Base-by-base conservation (phyloP, 1,284 basidiomycete species). In the Retiboletus flavoniger region DNA sequence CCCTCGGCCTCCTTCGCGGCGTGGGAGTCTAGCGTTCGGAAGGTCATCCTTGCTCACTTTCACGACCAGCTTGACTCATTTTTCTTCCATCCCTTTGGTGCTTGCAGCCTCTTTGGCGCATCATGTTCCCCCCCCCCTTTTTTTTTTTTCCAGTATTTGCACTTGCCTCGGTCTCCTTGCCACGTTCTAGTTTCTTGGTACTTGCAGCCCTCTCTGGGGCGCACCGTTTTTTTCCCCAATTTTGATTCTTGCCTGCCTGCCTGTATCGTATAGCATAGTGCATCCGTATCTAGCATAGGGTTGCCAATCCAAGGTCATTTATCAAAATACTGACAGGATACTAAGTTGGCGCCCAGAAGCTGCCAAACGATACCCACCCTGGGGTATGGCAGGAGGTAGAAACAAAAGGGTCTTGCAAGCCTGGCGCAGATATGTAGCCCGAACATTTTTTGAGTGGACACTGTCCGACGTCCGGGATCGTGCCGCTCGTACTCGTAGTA, bases 191-290 rank as follows among this genome's bases (percentile, higher is more conserved):
- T 49, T 49, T n/a, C 14, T 17, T 26, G 34, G 54, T 51, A 34
- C 54, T 14, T 38, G 52, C 29, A 53, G 45, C 54, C 6, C 44
- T 36, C 4, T 50, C 28, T 50, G 13, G 24, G 24, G 24, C 34
- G 52, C 43, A 19, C 54, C 34, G 24, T 24, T 24, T 24, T 24
- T 24, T 24, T 24, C n/a, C n/a, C n/a, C n/a, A n/a, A n/a, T 26
- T 43, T 50, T 32, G 1, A 10, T 8, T 8, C 6, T 31, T 44
- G n/a, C 13, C 48, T 50, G 11, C 11, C 11, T 31, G 11, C 11
- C 11, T 31, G 46, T 9, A 14, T 38, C 10, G n/a, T 28, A 16
- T 35, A 50, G 31, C 6, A 26, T 14, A 34, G 31, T 26, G 9
- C 9, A 32, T 50, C 29, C 21, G 21, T 49, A 17, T 26, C 19